Base-by-base conservation (phyloP, 2,329 filamentous ascomycete genomes). In the Pezicula rhizophila region DNA sequence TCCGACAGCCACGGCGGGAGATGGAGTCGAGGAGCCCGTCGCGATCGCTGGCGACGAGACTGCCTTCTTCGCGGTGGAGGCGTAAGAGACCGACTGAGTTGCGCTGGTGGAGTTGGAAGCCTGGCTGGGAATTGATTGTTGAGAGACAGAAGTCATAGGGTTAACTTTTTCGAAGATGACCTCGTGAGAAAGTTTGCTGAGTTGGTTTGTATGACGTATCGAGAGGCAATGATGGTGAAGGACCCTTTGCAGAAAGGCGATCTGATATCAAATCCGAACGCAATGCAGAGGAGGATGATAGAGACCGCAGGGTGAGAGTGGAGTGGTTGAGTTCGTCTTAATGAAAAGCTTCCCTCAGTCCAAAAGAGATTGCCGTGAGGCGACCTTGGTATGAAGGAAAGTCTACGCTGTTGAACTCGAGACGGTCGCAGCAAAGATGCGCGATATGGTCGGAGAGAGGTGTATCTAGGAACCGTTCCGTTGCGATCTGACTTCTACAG, bases 11-110 rank as follows among this genome's bases (percentile, higher is more conserved):
- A 78, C 71, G 57, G 73, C 64, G 58, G 78, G 74, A 48, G 74
- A 66, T 54, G 77, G 74, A 58, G 68, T 72, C 60, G 71, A 72
- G 57, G 79, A 77, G 66, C 78, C 77, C 66, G 78, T 74, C 68
- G 77, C 78, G 68, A 79, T 75, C 69, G 79, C 66, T 65, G 80
- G 77, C 69, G 78, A 76, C 68, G 78, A 73, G 64, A 75, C 70
- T 66, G 73, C 70, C 75, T 84, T 83, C 74, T 82, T 82, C 57
- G 73, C 80, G 72, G 80, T 80, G 62, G 80, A 82, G 74, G 80
- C 80, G 80, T 84, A 84, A 66, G 80, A 84, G 67, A 71, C 65
- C 67, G 77, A 74, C 65, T 63, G 60, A 52, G 76, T 72, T 67
- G 76, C 73, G 69, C 76, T 73, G 58, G 67, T 68, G 68, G 72